Base-by-base conservation (phyloP, 179 eudicot genomes). In the Silene coronaria region DNA sequence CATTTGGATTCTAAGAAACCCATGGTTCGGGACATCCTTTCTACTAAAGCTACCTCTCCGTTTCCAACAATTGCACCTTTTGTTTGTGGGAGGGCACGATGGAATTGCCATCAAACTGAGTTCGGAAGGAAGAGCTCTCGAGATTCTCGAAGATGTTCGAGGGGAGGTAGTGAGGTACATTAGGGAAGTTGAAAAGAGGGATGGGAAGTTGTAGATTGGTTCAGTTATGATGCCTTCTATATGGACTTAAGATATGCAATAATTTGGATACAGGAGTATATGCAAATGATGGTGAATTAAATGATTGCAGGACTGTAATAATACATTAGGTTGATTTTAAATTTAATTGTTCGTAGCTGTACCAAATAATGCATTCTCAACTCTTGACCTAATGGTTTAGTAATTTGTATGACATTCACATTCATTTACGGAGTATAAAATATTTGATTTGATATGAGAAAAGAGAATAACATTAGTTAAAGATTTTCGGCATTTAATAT, bases 151-250 rank as follows among this genome's bases (percentile, higher is more conserved):
- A 79, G 97, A 92, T 53, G 38, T 80, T 45, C 86, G 81, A 65
- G 97, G 97, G 64, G 83, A 75, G 82, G 84, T 75, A 17, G 82
- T 91, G 84, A 87, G 85, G 81, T 89, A 81, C 74, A 69, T 81
- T 38, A 93, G 98, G 78, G 98, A 91, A 78, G 90, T 76, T 14
- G 92, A 90, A 80, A 95, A 90, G 71, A 85, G 72, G 69, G 69
- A 91, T 71, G 92, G 92, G 16, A 84, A 84, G 81, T 76, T 91
- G 79, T 91, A 91, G 90, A 77, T 91, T 66, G 95, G 80, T 17
- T 87, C 97, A 2, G 89, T 85, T 69, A 38, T 88, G 82, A 76
- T 82, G 87, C 88, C 92, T 60, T 87, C 81, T 59, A 67, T 91
- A 17, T 96, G 94, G 68, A 64, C 87, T 70, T 85, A 89, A 58